These are phyloP conservation scores for Cladorrhinum samala DNA, from an alignment of 495 filamentous ascomycete species.

Conservation along the genomic window DNA sequence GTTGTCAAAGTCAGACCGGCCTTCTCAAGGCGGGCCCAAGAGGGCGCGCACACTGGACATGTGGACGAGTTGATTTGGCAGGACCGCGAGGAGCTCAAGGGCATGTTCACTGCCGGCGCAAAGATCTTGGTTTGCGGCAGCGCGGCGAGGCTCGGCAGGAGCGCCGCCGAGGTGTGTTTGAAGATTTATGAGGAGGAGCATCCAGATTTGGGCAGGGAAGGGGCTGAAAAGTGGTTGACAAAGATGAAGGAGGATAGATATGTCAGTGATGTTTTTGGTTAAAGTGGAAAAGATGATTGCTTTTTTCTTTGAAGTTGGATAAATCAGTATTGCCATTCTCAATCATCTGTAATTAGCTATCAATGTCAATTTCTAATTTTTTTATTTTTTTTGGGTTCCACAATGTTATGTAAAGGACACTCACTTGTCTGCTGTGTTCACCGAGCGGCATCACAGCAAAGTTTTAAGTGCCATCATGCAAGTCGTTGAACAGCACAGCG, in stretches of 20 bases:
- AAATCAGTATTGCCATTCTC: too few species aligned
- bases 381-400: too few species aligned
- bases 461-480: too few species aligned
- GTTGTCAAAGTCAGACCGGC: slow-evolving; percentile 41
- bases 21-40: slow-evolving; percentile 16
- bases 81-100: slow-evolving; percentile 42
- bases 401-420: too few species aligned
- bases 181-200: slow-evolving; percentile 46
- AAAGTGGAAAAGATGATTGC: too few species aligned
- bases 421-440: too few species aligned
- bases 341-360: too few species aligned
- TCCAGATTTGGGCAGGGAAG: slow-evolving; percentile 29
- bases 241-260: slow-evolving; percentile 50
- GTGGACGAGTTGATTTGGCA: slow-evolving; percentile 55
- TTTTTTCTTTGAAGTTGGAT: too few species aligned
- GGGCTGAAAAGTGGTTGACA: slow-evolving; percentile 47
- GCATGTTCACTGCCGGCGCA: slow-evolving; percentile 46
- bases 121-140: slow-evolving; percentile 59
- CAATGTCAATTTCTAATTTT: too few species aligned
- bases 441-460: too few species aligned
- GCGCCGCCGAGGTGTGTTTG: slow-evolving; percentile 33
- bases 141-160: slow-evolving; percentile 42
- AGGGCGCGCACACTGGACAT: slow-evolving; percentile 31
- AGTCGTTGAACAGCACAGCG: too few species aligned
- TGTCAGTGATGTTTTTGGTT: slow-evolving; percentile 59